Percentiles rank a stretch among this genome's conserved stretches.
Evolutionary conservation across 306 rosid genomes (phyloP).

Genomic region (Quercus alba): DNA sequence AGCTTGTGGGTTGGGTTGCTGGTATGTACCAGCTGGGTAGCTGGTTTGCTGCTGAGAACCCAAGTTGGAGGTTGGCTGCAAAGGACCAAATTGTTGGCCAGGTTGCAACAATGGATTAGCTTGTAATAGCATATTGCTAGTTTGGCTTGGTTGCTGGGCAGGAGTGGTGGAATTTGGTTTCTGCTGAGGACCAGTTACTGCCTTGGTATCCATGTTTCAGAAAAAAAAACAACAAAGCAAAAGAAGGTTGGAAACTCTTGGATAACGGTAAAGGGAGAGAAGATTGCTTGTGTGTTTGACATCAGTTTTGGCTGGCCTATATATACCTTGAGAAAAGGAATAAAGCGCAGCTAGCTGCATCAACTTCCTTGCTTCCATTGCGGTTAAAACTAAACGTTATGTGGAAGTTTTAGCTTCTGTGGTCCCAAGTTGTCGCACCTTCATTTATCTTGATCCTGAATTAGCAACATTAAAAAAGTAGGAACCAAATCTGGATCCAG

Average conservation of each 20-base stretch:
- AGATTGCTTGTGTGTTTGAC: constrained; percentile 11
- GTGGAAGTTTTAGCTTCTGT: constrained; percentile 20
- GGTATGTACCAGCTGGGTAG: background rate
- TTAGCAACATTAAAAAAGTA: no score
- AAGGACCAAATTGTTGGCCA: background rate
- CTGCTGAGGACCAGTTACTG: constrained; percentile 30
- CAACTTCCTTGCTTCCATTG: constrained; percentile 52
- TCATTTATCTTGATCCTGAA: background rate
- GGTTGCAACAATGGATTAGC: background rate
- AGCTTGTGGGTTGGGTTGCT: background rate
- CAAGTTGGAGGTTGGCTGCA: background rate
- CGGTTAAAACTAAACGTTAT: constrained; percentile 18
- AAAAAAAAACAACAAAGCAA: background rate
- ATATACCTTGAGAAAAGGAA: constrained; percentile 40
- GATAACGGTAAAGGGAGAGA: constrained; percentile 2
- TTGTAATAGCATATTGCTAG: background rate
- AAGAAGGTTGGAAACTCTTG: constrained; percentile 3
- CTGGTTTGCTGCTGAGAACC: background rate
- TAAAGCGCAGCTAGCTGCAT: constrained; percentile 33
- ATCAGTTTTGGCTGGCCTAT: constrained; percentile 2
- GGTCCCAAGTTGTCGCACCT: constrained; percentile 16
- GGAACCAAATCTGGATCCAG: no score
- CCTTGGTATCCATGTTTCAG: constrained; percentile 29
- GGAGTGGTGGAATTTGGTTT: constrained; percentile 4
- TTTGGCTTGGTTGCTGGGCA: background rate